Conservation (phyloP, 345 rosid species). For the Syzygium aqueum region DNA sequence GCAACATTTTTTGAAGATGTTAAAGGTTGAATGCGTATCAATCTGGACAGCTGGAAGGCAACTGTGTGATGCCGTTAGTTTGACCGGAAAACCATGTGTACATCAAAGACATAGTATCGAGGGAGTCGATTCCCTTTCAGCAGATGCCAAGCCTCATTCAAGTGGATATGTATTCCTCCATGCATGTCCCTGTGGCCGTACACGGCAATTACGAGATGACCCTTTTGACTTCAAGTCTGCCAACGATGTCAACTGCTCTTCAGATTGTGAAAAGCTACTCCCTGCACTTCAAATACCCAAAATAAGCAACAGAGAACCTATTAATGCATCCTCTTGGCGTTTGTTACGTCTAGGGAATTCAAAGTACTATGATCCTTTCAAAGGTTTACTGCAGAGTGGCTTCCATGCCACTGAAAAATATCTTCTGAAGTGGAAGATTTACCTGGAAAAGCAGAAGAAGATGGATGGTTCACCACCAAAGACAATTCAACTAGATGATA, state of each 20-base stretch:
- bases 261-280: conserved; percentile 65
- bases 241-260: conserved; percentile 42
- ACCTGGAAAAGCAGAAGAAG: conserved; percentile 37
- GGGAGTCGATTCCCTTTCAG: conserved; percentile 14
- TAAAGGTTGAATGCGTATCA: conserved; percentile 64
- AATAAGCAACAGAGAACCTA: conserved; percentile 27
- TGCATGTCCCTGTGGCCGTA: conserved; percentile 85
- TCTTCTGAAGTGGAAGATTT: conserved; percentile 54
- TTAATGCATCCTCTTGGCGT: conserved; percentile 63
- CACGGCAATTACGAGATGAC: conserved; percentile 49
- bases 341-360: conserved; percentile 64
- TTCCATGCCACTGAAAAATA: conserved; percentile 50
- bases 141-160: conserved; percentile 41
- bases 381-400: conserved; percentile 78
- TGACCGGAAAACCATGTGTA: conserved; percentile 81
- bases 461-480: conserved; percentile 9
- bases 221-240: conserved; percentile 78
- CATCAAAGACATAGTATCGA: conserved; percentile 49
- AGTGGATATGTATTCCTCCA: conserved; percentile 79
- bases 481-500: conserved; percentile 17
- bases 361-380: conserved; percentile 61
- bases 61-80: conserved; percentile 81
- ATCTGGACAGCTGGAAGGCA: conserved; percentile 84
- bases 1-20: conserved; percentile 40
- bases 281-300: conserved; percentile 47